Conservation (phyloP, 129 eudicot genomes). For the Flaveria robusta region DNA sequence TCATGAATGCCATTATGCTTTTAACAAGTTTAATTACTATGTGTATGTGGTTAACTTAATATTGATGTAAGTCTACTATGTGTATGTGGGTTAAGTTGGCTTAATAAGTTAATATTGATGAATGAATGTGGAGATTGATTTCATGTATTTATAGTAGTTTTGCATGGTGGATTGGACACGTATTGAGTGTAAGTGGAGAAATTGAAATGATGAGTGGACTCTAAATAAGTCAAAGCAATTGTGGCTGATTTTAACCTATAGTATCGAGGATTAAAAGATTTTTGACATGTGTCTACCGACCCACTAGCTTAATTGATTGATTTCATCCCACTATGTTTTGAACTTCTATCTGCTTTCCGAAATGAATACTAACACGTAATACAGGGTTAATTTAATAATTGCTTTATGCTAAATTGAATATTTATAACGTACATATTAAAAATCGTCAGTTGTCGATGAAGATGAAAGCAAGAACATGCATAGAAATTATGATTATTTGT, state of each 20-base stretch:
- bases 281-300: constrained; percentile 34
- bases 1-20: constrained; percentile 37
- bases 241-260: constrained; percentile 23
- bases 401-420: neutral
- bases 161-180: constrained; percentile 34
- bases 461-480: neutral
- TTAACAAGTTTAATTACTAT: constrained; percentile 2
- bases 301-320: constrained; percentile 26
- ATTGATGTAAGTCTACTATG: neutral
- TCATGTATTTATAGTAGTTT: constrained; percentile 35
- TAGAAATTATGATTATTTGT: neutral
- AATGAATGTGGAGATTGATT: constrained; percentile 15
- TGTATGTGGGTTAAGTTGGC: too few species aligned
- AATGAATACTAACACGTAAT: constrained; percentile 14
- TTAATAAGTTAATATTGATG: too few species aligned
- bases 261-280: constrained; percentile 14
- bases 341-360: neutral
- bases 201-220: constrained; percentile 25
- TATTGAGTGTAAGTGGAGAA: constrained; percentile 28
- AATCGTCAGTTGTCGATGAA: neutral
- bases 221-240: constrained; percentile 24
- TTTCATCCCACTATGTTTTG: constrained; percentile 21
- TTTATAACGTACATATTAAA: neutral
- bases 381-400: neutral
- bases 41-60: constrained; percentile 7